Base-by-base conservation (phyloP, 2,329 filamentous ascomycete genomes). In the Pezicula radicicola region DNA sequence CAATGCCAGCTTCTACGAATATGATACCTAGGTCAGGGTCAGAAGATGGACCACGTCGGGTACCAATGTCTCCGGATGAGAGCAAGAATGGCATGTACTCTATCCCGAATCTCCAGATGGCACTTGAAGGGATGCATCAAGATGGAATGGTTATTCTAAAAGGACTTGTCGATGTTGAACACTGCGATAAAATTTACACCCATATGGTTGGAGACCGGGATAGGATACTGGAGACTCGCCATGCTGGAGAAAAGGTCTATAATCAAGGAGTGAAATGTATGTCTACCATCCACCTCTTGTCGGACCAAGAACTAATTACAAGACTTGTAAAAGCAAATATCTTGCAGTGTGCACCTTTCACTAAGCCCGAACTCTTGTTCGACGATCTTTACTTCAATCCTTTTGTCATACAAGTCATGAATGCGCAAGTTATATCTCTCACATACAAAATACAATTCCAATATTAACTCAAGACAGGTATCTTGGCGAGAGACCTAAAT, bases 371-470 rank as follows among this genome's bases (percentile, higher is more conserved):
- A 10, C 55, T 60, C 9, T 50, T 68, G 5, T 61, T 60, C 48
- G 58, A 68, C 33, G 67, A 69, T 49, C 54, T 70, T 16, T 68
- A 69, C 54, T 70, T 70, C 59, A 70, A 70, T 52, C 56, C 63
- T 0, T 70, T 65, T 48, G 56, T 70, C 21, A 50, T 68, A 13
- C 68, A 70, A 47, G 49, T 68, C 2, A 63, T 62, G 12, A 68
- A 68, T 44, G 60, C 62, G 63, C 66, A 41, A 55, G 21, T 21
- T 63, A 48, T 16, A 33, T 27, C 18, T 21, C 39, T 60, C 9
- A 2, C 16, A 25, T 21, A 12, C 5, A 18, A 6, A 12, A 18
- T 18, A 12, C 21, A 33, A 28, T 19, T 25, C 36, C 10, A 16
- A 28, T 44, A 9, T 52, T 9, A 18, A 25, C 30, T 27, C 41